A percentile compares a stretch with the other conserved stretches of the same genome.
Conservation (phyloP, 2,329 filamentous ascomycete genomes). For the Stachybotrys chartarum region DNA sequence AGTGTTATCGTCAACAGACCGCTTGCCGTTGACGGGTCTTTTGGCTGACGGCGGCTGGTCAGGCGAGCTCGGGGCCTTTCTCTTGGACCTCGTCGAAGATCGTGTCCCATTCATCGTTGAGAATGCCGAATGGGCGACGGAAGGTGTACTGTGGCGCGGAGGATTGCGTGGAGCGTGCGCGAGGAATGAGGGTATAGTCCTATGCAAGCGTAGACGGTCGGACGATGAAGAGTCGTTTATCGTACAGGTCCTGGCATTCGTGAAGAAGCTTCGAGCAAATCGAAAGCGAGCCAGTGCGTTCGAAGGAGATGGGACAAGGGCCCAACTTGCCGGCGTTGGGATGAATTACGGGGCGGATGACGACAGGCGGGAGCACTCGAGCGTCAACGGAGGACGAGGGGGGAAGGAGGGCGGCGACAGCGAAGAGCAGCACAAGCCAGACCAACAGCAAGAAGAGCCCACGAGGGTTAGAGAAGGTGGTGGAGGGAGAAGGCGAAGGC, state of each 20-base stretch:
- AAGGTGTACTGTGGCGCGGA: neutral
- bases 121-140: neutral
- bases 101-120: constrained; percentile 34
- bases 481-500: constrained; percentile 16
- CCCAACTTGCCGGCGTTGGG: neutral
- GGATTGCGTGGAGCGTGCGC: neutral
- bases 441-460: neutral
- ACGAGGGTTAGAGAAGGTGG: constrained; percentile 7
- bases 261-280: neutral
- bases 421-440: neutral
- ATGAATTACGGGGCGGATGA: neutral
- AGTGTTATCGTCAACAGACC: constrained; percentile 42
- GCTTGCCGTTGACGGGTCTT: constrained; percentile 36
- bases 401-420: neutral
- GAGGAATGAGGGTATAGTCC: neutral
- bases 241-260: neutral
- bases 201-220: neutral
- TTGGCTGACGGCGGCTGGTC: constrained; percentile 27
- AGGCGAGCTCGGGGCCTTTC: constrained; percentile 40
- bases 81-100: constrained; percentile 38
- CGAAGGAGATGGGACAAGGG: neutral
- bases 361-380: neutral
- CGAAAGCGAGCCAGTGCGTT: neutral
- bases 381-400: neutral
- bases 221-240: neutral